Evolutionary conservation across 805 yeast species (phyloP), one percentile per base, ranked within the genome.

Genomic region (Lipomyces lipofer): DNA sequence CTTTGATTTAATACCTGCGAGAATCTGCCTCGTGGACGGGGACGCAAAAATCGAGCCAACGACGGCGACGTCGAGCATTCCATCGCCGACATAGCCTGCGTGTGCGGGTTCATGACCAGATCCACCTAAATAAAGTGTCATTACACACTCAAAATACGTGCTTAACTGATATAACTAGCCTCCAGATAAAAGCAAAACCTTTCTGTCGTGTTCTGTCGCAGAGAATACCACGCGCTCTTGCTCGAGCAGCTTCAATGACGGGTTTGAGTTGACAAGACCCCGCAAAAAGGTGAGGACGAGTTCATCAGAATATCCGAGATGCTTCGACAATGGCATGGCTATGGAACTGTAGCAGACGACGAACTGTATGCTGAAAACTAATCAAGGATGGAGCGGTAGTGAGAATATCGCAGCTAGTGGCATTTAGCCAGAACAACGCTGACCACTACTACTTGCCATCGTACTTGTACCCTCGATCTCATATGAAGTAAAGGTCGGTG

Each of bases 51-150:
- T 78, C 46, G 84, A 81, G 29, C 97, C 98, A 52, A 89, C 82
- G 3, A 90, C 96, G 0, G 96, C 97, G 38, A 84, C 95, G 62
- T 86, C 88, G 35, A 91, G 71, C 63, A 86, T 73, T 42, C 95
- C 95, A n/a, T 81, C 76, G 9, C 97, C 97, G 19, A 91, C 90
- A 68, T 82, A 91, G 0, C 97, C 97, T 5, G 88, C 90, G 66
- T 91, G 97, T 3, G 90, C 77, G 21, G 97, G 97, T 71, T 91
- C 98, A 67, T 91, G 98, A 42, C 97, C 98, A 9, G 90, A 82
- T 22, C 97, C 97, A 52, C 97, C 97, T 39, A 13, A 24, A 8
- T 24, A 21, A 29, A 39, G 25, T 22, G 7, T 39, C n/a, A 8
- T 21, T 7, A 13, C 8, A 39, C 8, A n/a, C 43, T 5, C 38